Evolutionary conservation across 257 asterid genomes (phyloP).

Genomic region (Linaria vulgaris): DNA sequence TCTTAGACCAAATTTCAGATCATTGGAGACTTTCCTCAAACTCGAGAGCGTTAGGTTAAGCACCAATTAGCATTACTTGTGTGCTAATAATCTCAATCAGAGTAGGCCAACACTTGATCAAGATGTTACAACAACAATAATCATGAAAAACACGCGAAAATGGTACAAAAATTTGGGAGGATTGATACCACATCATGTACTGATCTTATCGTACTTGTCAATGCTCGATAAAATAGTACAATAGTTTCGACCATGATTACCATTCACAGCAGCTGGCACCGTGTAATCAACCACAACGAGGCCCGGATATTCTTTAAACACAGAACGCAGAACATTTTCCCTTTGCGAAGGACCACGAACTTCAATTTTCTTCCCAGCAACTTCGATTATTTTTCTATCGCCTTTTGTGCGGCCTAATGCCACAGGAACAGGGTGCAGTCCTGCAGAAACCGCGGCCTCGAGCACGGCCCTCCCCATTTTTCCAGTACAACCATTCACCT

Average conservation of each 20-base stretch:
- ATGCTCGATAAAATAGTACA: no score
- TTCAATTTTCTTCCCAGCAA: conserved; percentile 48
- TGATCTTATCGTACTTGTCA: no score
- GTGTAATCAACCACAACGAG: conserved; percentile 62
- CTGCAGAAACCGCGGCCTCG: conserved; percentile 57
- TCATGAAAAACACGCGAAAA: no score
- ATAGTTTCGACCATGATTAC: neutral
- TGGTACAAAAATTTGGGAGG: no score
- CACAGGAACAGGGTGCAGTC: conserved; percentile 46
- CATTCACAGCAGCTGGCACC: conserved; percentile 55
- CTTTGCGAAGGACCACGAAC: conserved; percentile 44
- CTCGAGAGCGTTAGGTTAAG: no score
- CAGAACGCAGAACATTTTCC: conserved; percentile 36
- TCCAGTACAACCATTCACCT: conserved; percentile 67
- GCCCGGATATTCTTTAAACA: conserved; percentile 45
- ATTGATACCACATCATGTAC: no score
- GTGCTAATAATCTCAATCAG: no score
- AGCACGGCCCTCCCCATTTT: conserved; percentile 66
- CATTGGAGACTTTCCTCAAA: no score
- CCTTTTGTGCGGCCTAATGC: conserved; percentile 49
- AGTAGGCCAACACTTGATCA: no score
- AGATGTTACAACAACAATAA: no score
- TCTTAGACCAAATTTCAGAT: no score
- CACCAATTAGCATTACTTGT: no score
- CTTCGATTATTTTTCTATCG: conserved; percentile 41